Evolutionary conservation across 352 stramenopile genomes (phyloP).

Genomic region (Hyaloperonospora brassicae): DNA sequence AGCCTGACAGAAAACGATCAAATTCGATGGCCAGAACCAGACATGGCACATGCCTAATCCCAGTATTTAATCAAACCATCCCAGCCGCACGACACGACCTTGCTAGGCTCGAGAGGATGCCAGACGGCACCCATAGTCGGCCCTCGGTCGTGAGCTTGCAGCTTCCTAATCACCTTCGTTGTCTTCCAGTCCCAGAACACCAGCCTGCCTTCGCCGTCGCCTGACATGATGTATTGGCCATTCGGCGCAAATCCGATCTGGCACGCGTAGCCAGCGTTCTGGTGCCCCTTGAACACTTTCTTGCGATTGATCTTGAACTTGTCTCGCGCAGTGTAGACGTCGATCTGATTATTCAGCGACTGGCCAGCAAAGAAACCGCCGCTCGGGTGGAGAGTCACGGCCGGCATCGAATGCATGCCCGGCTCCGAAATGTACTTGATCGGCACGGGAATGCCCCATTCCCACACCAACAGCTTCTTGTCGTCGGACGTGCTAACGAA

Average conservation of each 20-base stretch:
- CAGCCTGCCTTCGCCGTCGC: slow-evolving; percentile 95
- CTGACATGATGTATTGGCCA: slow-evolving; percentile 90
- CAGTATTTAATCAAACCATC: slow-evolving; percentile 99
- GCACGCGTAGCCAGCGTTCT: slow-evolving; percentile 94
- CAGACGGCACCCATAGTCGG: slow-evolving; percentile 93
- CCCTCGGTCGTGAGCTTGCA: slow-evolving; percentile 88
- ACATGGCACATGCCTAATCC: slow-evolving; percentile 67
- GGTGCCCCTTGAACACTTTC: slow-evolving; percentile 89
- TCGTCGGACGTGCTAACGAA: slow-evolving; percentile 96
- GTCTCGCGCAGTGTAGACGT: slow-evolving; percentile 93
- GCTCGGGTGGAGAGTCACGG: slow-evolving; percentile 90
- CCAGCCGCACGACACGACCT: slow-evolving; percentile 96
- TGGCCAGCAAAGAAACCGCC: slow-evolving; percentile 91
- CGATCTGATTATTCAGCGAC: slow-evolving; percentile 98
- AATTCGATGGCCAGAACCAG: too few relatives aligned
- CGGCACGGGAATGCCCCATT: slow-evolving; percentile 95
- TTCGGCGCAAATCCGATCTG: slow-evolving; percentile 94
- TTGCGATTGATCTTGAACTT: slow-evolving; percentile 94
- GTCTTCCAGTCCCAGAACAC: slow-evolving; percentile 99
- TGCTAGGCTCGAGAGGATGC: slow-evolving; percentile 96
- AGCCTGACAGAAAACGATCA: too few relatives aligned
- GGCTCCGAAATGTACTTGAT: slow-evolving; percentile 99
- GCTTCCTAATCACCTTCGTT: slow-evolving; percentile 86
- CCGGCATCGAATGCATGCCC: slow-evolving; percentile 98
- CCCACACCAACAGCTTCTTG: slow-evolving; percentile 98